Evolutionary conservation across 2,329 filamentous ascomycete species (phyloP).

Genomic region (Aspergillus amoenus): DNA sequence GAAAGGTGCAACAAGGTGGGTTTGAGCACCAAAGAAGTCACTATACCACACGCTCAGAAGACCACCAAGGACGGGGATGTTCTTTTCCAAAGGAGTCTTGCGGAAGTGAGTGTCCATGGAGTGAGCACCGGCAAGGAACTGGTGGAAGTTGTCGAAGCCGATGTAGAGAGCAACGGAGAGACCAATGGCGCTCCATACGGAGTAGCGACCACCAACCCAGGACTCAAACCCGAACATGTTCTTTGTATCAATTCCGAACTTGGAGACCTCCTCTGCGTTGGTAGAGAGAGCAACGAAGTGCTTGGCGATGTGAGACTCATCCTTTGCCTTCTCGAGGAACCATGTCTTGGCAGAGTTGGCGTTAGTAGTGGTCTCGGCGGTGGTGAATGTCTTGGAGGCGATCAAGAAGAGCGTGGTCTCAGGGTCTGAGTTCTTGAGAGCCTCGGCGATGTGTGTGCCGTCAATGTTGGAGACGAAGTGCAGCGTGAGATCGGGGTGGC

Average conservation of each 20-base stretch:
- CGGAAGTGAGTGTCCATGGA: slow-evolving; percentile 99
- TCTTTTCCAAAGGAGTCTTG: slow-evolving; percentile 84
- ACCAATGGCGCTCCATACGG: slow-evolving; percentile 97
- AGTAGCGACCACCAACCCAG: slow-evolving; percentile 98
- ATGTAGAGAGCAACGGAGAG: slow-evolving; percentile 92
- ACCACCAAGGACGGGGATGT: slow-evolving; percentile 90
- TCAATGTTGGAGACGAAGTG: slow-evolving; percentile 99
- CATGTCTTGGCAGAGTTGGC: slow-evolving; percentile 95
- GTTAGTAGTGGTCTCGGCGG: slow-evolving; percentile 94
- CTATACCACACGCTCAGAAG: slow-evolving; percentile 98
- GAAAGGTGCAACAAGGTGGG: slow-evolving; percentile 94
- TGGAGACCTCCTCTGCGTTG: slow-evolving; percentile 91
- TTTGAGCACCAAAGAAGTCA: slow-evolving; percentile 97
- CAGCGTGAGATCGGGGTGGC: slow-evolving; percentile 77
- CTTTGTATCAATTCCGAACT: slow-evolving; percentile 97
- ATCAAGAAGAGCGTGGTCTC: slow-evolving; percentile 99
- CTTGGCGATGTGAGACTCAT: slow-evolving; percentile 77
- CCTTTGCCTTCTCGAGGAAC: slow-evolving; percentile 87
- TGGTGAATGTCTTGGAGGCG: slow-evolving; percentile 99
- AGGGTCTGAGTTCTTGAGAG: slow-evolving; percentile 81
- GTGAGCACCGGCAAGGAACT: slow-evolving; percentile 91
- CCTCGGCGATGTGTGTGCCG: slow-evolving; percentile 95
- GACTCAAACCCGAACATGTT: slow-evolving; percentile 99
- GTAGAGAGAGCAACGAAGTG: slow-evolving; percentile 98
- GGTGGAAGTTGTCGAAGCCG: slow-evolving; percentile 95